These are phyloP conservation scores for Immersiporthe knoxdaviesiana DNA, from an alignment of 2,329 filamentous ascomycete genomes.

Conservation along the genomic window DNA sequence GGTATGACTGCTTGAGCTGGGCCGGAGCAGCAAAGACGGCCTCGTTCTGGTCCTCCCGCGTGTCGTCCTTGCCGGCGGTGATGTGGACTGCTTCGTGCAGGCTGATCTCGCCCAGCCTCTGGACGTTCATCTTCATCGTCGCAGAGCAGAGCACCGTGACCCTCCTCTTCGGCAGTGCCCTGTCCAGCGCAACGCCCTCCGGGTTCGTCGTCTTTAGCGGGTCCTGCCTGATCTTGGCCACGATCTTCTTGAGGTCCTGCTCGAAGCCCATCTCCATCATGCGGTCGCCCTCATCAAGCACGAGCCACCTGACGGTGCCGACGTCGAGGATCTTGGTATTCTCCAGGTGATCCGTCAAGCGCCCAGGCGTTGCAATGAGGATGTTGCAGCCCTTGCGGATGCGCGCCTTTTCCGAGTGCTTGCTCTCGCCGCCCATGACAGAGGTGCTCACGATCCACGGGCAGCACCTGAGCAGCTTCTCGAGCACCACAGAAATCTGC, in stretches of 20 bases:
- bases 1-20: slow-evolving; percentile 90
- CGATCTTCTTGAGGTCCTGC: slow-evolving; percentile 86
- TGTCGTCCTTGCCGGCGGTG: slow-evolving; percentile 63
- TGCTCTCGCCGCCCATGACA: slow-evolving; percentile 71
- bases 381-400: slow-evolving; percentile 95
- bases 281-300: slow-evolving; percentile 95
- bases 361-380: slow-evolving; percentile 89
- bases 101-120: slow-evolving; percentile 91
- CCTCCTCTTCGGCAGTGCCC: slow-evolving; percentile 72
- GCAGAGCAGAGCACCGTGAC: slow-evolving; percentile 93
- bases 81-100: slow-evolving; percentile 91
- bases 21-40: slow-evolving; percentile 78
- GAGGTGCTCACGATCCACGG: slow-evolving; percentile 94
- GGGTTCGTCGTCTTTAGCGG: slow-evolving; percentile 61
- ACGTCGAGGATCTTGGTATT: slow-evolving; percentile 90
- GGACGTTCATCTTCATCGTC: slow-evolving; percentile 97
- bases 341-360: slow-evolving; percentile 87
- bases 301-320: slow-evolving; percentile 87
- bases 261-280: slow-evolving; percentile 98
- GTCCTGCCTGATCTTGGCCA: slow-evolving; percentile 74
- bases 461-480: slow-evolving; percentile 82
- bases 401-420: slow-evolving; percentile 86
- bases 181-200: slow-evolving; percentile 60
- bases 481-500: slow-evolving; percentile 86
- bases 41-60: slow-evolving; percentile 50